Evolutionary conservation across 2,329 filamentous ascomycete genomes (phyloP).

Genomic region (Colletotrichum lini): DNA sequence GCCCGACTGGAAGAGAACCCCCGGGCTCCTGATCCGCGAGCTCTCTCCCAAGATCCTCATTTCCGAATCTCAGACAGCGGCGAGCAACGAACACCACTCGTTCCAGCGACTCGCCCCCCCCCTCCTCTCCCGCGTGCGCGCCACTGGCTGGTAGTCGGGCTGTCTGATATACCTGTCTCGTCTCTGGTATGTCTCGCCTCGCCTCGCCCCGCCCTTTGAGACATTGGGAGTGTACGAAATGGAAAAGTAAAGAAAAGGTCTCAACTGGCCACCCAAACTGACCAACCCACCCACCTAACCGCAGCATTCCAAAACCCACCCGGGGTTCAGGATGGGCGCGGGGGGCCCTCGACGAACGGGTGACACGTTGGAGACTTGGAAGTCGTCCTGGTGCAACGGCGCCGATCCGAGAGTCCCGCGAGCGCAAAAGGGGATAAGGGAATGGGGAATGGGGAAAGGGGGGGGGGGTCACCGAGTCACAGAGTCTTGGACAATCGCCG

Average conservation of each 20-base stretch:
- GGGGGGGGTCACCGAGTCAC: not conserved
- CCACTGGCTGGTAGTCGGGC: conserved; percentile 3
- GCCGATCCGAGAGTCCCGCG: conserved; percentile 25
- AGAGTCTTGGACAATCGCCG: not conserved
- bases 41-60: conserved; percentile 6
- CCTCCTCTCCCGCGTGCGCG: not conserved
- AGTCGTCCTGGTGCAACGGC: conserved; percentile 25
- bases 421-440: conserved; percentile 4
- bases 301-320: not conserved
- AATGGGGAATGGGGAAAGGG: not conserved
- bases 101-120: conserved; percentile 2
- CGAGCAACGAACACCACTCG: conserved; percentile 6
- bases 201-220: conserved; percentile 3
- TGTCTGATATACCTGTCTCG: not conserved
- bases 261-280: too few relatives aligned
- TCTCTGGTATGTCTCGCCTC: not conserved
- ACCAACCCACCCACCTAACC: not conserved
- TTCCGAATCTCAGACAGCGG: conserved; percentile 27
- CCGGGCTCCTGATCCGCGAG: conserved; percentile 22
- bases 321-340: not conserved
- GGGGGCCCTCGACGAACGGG: conserved; percentile 9
- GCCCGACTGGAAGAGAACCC: too few relatives aligned
- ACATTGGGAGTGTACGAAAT: not conserved
- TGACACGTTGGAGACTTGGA: not conserved
- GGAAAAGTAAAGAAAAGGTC: not conserved